phyloP scores from a whole-genome alignment of 176 grass and related monocot species.

The Oryza australiensis region DNA sequence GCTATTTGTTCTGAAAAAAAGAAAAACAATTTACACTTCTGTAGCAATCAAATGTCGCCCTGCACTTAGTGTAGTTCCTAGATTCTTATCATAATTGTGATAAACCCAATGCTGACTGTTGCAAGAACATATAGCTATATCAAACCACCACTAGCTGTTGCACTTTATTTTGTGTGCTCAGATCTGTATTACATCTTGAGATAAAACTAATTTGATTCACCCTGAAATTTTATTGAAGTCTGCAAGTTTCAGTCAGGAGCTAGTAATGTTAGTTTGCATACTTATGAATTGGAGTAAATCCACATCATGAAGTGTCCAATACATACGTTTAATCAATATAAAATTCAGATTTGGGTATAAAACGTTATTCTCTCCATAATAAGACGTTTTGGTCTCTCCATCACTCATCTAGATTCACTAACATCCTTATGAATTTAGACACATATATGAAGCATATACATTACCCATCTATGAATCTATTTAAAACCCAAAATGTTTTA shows the following conservation, averaged over 20 bases:
- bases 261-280: neutral
- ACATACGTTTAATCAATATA: neutral
- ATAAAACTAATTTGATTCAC: neutral
- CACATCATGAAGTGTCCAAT: neutral
- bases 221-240: neutral
- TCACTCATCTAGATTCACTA: too few species aligned
- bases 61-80: neutral
- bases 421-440: too few species aligned
- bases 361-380: too few species aligned
- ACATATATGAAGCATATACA: too few species aligned
- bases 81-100: too few species aligned
- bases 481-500: too few species aligned
- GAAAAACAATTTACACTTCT: neutral
- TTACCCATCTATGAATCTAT: too few species aligned
- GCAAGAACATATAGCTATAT: too few species aligned
- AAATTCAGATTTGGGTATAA: neutral
- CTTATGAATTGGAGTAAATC: neutral
- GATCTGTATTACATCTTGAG: neutral
- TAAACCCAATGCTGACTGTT: too few species aligned
- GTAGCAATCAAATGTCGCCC: neutral
- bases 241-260: neutral
- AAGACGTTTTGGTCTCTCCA: too few species aligned
- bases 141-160: too few species aligned
- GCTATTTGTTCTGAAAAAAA: neutral
- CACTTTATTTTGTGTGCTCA: too few species aligned